Evolutionary conservation across 2,329 filamentous ascomycete species (phyloP).

Genomic region (Cryoendolithus antarcticus): DNA sequence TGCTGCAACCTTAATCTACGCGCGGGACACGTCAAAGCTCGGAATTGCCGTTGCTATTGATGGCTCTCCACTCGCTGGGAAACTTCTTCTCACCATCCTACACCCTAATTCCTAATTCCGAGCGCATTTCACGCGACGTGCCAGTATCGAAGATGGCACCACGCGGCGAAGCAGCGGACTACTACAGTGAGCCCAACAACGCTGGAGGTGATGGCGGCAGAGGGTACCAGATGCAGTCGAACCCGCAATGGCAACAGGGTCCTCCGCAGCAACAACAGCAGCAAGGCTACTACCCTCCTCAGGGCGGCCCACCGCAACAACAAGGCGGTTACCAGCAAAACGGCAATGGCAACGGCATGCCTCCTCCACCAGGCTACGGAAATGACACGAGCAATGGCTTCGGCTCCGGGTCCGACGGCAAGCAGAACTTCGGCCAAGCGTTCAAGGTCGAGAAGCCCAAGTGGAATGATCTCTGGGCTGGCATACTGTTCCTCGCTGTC

Average conservation of each 20-base stretch:
- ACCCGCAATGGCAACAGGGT: conserved; percentile 16
- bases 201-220: conserved; percentile 3
- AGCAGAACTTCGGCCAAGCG: conserved; percentile 58
- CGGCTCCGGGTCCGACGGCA: conserved; percentile 26
- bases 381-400: conserved; percentile 8
- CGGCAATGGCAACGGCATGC: conserved; percentile 7
- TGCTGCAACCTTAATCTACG: no score
- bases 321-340: conserved; percentile 7
- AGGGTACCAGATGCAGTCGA: conserved; percentile 7
- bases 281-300: conserved; percentile 9
- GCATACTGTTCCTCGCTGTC: conserved; percentile 59
- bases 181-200: conserved; percentile 19
- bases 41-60: no score
- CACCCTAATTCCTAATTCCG: no score
- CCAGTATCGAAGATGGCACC: conserved; percentile 6
- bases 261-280: conserved; percentile 20
- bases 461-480: conserved; percentile 85
- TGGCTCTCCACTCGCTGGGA: no score
- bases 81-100: no score
- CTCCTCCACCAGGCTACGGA: conserved; percentile 26
- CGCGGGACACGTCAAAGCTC: no score
- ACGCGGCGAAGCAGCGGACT: conserved; percentile 24
- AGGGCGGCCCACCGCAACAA: conserved; percentile 1
- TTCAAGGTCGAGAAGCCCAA: conserved; percentile 79
- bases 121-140: no score